These are phyloP conservation scores for Lasiodiplodia hormozganensis DNA, from an alignment of 2,329 filamentous ascomycete genomes.

Conservation along the genomic window DNA sequence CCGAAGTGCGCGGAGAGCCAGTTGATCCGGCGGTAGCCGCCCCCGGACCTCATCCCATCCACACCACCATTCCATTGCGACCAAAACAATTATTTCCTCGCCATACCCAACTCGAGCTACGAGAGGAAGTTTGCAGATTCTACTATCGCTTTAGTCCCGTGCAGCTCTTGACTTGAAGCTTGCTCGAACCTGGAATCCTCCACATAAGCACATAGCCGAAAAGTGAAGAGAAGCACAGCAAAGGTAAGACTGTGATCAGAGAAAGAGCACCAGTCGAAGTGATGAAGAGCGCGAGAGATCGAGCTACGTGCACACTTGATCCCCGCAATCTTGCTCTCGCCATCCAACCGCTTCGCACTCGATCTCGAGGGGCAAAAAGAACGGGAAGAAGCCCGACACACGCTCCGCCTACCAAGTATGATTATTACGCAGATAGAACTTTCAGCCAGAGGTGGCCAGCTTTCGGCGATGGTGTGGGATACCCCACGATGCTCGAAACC, in stretches of 20 bases:
- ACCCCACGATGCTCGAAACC: too few relatives aligned
- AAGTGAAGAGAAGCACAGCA: background rate
- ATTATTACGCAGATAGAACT: too few relatives aligned
- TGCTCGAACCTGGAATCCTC: background rate
- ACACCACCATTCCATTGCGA: background rate
- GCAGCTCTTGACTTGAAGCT: background rate
- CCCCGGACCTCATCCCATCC: background rate
- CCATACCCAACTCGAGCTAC: background rate
- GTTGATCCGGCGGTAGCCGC: constrained; percentile 12
- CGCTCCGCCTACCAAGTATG: too few relatives aligned
- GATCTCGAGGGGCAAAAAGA: too few relatives aligned
- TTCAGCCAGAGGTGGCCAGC: too few relatives aligned
- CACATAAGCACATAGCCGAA: background rate
- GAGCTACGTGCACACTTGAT: background rate
- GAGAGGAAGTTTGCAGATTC: background rate
- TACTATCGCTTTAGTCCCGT: background rate
- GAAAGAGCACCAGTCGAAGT: background rate
- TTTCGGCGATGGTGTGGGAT: too few relatives aligned
- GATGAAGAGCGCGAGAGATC: background rate
- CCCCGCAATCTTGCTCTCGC: background rate
- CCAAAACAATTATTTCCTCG: background rate
- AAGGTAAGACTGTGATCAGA: background rate
- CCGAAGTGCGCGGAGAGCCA: constrained; percentile 6
- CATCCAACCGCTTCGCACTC: background rate
- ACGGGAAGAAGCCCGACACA: too few relatives aligned